Evolutionary conservation across 2,329 filamentous ascomycete species (phyloP).

Genomic region (Apiospora sp.): DNA sequence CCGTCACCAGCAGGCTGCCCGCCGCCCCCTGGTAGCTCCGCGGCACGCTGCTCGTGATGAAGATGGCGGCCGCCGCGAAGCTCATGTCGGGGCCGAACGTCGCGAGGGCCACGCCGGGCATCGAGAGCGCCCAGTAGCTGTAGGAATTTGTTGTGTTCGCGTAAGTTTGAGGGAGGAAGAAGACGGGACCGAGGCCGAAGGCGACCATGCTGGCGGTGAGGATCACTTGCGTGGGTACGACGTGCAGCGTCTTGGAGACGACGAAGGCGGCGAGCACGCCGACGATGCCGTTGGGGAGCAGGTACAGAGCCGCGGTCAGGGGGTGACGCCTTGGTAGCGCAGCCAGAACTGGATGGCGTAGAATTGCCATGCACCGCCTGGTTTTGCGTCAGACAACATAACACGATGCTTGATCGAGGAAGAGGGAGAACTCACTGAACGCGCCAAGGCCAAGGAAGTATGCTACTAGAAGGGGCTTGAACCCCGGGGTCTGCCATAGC

Average conservation of each 20-base stretch:
- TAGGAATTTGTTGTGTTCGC: conserved; percentile 35
- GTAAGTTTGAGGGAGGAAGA: conserved; percentile 45
- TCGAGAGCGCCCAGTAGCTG: conserved; percentile 52
- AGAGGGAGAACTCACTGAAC: conserved; percentile 31
- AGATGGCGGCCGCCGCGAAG: conserved; percentile 57
- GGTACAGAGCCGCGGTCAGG: conserved; percentile 51
- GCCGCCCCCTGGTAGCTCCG: conserved; percentile 55
- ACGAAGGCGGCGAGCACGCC: conserved; percentile 54
- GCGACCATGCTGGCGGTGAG: conserved; percentile 51
- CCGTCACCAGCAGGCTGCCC: conserved; percentile 54
- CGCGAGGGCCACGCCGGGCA: conserved; percentile 52
- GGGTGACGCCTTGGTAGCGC: conserved; percentile 47
- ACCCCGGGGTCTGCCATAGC: conserved; percentile 52
- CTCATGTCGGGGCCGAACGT: conserved; percentile 56
- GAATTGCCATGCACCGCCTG: conserved; percentile 43
- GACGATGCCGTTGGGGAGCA: conserved; percentile 53
- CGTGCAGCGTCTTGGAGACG: conserved; percentile 54
- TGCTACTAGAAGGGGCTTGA: conserved; percentile 50
- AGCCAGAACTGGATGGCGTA: conserved; percentile 50
- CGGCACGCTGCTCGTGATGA: conserved; percentile 55
- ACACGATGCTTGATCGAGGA: not conserved
- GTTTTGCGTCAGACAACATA: not conserved
- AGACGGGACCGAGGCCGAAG: conserved; percentile 36
- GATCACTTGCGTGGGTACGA: conserved; percentile 55
- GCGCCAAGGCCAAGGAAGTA: conserved; percentile 51